These are phyloP conservation scores for Fraxinus pennsylvanica DNA, from an alignment of 257 asterid species.

Conservation along the genomic window DNA sequence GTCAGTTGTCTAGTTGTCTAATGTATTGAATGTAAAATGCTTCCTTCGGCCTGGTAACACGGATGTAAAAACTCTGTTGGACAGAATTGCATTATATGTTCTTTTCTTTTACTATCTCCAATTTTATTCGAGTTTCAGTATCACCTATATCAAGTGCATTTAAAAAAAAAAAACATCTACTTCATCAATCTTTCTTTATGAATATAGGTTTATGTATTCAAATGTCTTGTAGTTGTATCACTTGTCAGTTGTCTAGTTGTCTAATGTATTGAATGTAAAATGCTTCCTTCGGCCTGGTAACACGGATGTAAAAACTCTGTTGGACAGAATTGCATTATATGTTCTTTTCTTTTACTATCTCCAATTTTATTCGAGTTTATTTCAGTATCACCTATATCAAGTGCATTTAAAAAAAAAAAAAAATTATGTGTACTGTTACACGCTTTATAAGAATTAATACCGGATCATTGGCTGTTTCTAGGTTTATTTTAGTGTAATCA, in stretches of 20 bases:
- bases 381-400: too few relatives aligned
- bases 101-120: too few relatives aligned
- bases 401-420: neutral
- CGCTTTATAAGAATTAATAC: neutral
- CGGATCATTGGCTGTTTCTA: neutral
- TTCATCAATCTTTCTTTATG: neutral
- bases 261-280: neutral
- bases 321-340: too few relatives aligned
- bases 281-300: neutral
- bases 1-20: neutral
- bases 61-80: too few relatives aligned
- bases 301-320: too few relatives aligned
- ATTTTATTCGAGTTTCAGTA: too few relatives aligned
- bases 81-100: too few relatives aligned
- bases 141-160: neutral
- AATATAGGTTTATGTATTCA: neutral
- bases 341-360: too few relatives aligned
- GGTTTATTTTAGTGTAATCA: neutral
- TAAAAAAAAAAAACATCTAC: too few relatives aligned
- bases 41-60: neutral
- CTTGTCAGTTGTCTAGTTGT: neutral
- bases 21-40: neutral
- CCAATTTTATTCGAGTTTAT: too few relatives aligned
- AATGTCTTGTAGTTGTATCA: neutral
- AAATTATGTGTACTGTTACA: neutral